Conservation (phyloP, 1,284 basidiomycete genomes). For the Cutaneotrichosporon sp. region DNA sequence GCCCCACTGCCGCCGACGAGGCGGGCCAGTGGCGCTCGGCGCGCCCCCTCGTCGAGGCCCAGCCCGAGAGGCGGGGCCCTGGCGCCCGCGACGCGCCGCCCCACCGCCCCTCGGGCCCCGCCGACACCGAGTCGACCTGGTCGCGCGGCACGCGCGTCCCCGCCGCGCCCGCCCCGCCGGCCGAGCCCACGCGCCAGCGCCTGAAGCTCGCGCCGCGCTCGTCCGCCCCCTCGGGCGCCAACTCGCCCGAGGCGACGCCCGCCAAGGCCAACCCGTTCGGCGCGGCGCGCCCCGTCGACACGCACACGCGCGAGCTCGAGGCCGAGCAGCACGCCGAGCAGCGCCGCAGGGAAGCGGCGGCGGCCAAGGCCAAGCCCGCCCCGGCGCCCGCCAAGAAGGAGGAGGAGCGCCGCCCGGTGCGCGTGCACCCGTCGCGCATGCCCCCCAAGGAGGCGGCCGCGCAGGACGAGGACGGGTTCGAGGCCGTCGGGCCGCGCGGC, state of each 20-base stretch:
- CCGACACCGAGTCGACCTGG: conserved; percentile 72
- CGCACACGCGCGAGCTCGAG: conserved; percentile 69
- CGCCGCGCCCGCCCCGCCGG: conserved; percentile 70
- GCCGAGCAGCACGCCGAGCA: conserved; percentile 41
- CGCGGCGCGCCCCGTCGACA: conserved; percentile 85
- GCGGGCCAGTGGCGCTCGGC: conserved; percentile 57
- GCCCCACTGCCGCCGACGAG: conserved; percentile 53
- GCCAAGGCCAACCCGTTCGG: conserved; percentile 75
- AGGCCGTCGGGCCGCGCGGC: conserved; percentile 15
- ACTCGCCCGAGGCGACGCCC: conserved; percentile 53
- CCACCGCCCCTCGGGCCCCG: conserved; percentile 33
- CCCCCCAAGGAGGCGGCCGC: conserved; percentile 12
- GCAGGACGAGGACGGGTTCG: conserved; percentile 43
- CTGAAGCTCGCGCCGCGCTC: conserved; percentile 76
- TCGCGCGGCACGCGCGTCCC: conserved; percentile 57
- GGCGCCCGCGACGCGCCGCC: conserved; percentile 35
- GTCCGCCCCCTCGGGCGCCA: conserved; percentile 61
- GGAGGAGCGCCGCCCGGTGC: conserved; percentile 31
- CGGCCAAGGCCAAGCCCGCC: conserved; percentile 8
- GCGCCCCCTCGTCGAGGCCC: conserved; percentile 39
- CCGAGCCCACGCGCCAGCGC: conserved; percentile 76
- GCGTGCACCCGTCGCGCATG: conserved; percentile 31
- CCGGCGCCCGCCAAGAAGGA: conserved; percentile 34
- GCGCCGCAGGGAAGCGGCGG: conserved; percentile 34
- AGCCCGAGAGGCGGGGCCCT: conserved; percentile 9